phyloP scores from a whole-genome alignment of 805 yeast species.

The Saccharomyces mikatae region DNA sequence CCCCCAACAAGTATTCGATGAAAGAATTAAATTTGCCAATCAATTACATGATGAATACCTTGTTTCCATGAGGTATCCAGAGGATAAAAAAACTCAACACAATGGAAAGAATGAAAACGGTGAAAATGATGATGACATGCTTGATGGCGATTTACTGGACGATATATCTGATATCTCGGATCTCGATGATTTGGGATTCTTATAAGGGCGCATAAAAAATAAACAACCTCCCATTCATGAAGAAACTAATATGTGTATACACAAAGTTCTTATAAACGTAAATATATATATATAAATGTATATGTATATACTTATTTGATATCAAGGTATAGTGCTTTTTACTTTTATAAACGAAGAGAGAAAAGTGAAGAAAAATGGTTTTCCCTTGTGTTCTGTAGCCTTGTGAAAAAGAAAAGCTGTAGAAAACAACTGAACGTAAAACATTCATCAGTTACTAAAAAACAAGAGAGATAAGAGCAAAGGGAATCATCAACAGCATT shows the following conservation, averaged over 20 bases:
- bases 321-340: neutral
- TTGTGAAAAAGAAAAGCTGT: neutral
- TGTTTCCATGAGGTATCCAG: conserved; percentile 89
- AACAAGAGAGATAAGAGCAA: neutral
- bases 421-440: no score
- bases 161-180: conserved; percentile 31
- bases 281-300: neutral
- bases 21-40: conserved; percentile 88
- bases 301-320: neutral
- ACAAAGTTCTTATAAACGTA: neutral
- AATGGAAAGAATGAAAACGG: conserved; percentile 13
- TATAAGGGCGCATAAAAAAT: conserved; percentile 5
- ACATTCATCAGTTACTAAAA: neutral
- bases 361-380: neutral
- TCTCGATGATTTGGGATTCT: conserved; percentile 27
- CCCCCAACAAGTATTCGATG: conserved; percentile 85
- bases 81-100: conserved; percentile 18
- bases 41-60: conserved; percentile 85
- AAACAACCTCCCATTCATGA: neutral
- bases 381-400: neutral
- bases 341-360: neutral
- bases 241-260: neutral
- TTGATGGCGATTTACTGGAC: conserved; percentile 20
- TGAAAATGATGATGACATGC: conserved; percentile 17
- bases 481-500: neutral